phyloP scores from a whole-genome alignment of 176 grass and related monocot genomes.

The Oryza glaberrima region DNA sequence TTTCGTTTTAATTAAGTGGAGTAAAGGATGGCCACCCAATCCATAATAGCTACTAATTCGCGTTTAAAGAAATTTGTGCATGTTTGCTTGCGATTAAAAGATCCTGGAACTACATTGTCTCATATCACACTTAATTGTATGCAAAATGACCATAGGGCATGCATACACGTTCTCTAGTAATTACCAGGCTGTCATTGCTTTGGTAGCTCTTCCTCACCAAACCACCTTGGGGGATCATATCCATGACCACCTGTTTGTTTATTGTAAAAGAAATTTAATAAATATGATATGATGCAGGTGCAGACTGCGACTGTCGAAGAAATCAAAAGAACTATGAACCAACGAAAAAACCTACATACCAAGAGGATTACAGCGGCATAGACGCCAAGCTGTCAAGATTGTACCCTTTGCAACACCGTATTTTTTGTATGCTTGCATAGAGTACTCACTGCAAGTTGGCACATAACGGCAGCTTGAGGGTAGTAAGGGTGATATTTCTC shows the following conservation, averaged over 20 bases:
- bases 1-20: too few relatives aligned
- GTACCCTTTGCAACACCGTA: conserved; percentile 74
- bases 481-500: conserved; percentile 83
- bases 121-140: conserved; percentile 18
- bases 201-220: conserved; percentile 65
- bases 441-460: conserved; percentile 88
- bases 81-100: background rate
- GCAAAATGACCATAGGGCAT: background rate
- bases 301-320: background rate
- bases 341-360: conserved; percentile 48
- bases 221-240: conserved; percentile 92
- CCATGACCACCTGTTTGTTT: conserved; percentile 61
- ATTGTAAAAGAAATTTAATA: conserved; percentile 18
- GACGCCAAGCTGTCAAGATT: conserved; percentile 69
- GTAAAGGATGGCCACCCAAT: too few relatives aligned
- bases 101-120: background rate
- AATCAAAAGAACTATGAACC: background rate
- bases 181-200: conserved; percentile 41
- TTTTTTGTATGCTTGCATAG: conserved; percentile 78
- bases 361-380: conserved; percentile 88
- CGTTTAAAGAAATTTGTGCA: too few relatives aligned
- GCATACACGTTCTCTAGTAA: conserved; percentile 7
- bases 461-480: conserved; percentile 79
- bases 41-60: too few relatives aligned
- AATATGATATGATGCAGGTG: conserved; percentile 11